Conservation (phyloP, 192 early-diverging fungal species). For the Backusella psychrophila region DNA sequence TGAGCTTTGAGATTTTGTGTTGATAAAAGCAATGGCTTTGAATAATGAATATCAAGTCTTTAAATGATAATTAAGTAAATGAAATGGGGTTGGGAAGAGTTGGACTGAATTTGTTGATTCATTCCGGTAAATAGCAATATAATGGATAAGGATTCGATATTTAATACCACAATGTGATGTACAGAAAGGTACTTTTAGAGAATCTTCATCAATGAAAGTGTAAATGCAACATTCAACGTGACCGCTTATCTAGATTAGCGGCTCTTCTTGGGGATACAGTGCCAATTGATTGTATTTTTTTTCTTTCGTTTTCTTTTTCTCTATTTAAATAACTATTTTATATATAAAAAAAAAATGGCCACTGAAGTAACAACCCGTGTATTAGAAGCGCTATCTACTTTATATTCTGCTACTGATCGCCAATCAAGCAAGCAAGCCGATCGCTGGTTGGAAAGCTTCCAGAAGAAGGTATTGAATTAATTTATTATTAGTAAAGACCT, state of each 20-base stretch:
- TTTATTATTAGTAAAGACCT: neutral
- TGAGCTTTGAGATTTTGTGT: too few species aligned
- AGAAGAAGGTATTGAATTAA: constrained; percentile 66
- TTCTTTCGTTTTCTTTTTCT: neutral
- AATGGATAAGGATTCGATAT: too few species aligned
- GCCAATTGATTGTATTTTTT: neutral
- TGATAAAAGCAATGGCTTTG: neutral
- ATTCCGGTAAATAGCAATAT: too few species aligned
- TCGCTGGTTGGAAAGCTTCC: constrained; percentile 82
- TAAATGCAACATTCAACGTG: neutral
- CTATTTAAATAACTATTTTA: neutral
- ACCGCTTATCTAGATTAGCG: neutral
- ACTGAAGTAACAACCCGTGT: constrained; percentile 25
- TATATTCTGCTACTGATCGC: constrained; percentile 42
- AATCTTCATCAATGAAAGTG: too few species aligned
- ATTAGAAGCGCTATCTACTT: constrained; percentile 44
- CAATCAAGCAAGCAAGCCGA: constrained; percentile 58
- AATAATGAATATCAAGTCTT: neutral
- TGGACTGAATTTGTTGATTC: too few species aligned
- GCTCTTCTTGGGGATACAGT: neutral
- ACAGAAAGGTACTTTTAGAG: too few species aligned
- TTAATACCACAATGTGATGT: too few species aligned
- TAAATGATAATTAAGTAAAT: too few species aligned
- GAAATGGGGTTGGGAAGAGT: too few species aligned
- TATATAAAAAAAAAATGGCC: constrained; percentile 18